A percentile compares a stretch with the other conserved stretches of the same genome.
These are phyloP conservation scores for Fraxinus pennsylvanica DNA, from an alignment of 257 asterid species.

Conservation along the genomic window DNA sequence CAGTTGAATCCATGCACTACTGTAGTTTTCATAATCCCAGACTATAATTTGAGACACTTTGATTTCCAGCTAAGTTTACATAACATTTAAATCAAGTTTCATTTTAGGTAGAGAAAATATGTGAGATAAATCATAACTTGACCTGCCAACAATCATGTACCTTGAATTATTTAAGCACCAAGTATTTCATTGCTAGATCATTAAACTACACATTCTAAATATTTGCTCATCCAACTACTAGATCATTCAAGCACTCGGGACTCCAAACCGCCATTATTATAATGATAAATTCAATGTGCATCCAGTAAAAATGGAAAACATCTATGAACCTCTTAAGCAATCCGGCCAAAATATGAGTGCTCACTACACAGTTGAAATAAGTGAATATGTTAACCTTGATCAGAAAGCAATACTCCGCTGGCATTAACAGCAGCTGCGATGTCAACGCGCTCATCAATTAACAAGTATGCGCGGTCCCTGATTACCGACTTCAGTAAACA, in stretches of 20 bases:
- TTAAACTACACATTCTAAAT: not conserved
- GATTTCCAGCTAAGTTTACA: not conserved
- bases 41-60: not conserved
- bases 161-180: not conserved
- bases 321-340: not conserved
- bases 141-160: not conserved
- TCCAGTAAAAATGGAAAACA: not conserved
- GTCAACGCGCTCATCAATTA: slow-evolving; percentile 91
- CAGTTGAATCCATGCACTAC: not conserved
- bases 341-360: not conserved
- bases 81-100: not conserved
- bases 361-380: no score
- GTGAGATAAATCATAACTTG: not conserved
- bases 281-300: not conserved
- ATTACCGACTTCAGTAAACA: slow-evolving; percentile 78
- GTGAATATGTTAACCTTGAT: slow-evolving; percentile 59
- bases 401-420: slow-evolving; percentile 88
- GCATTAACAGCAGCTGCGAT: slow-evolving; percentile 89
- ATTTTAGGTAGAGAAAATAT: not conserved
- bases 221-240: not conserved
- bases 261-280: not conserved
- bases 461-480: slow-evolving; percentile 77
- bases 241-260: not conserved
- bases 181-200: not conserved
- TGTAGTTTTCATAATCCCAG: not conserved